Base-by-base conservation (phyloP, 1,139 yeast genomes). In the Candida sp. region DNA sequence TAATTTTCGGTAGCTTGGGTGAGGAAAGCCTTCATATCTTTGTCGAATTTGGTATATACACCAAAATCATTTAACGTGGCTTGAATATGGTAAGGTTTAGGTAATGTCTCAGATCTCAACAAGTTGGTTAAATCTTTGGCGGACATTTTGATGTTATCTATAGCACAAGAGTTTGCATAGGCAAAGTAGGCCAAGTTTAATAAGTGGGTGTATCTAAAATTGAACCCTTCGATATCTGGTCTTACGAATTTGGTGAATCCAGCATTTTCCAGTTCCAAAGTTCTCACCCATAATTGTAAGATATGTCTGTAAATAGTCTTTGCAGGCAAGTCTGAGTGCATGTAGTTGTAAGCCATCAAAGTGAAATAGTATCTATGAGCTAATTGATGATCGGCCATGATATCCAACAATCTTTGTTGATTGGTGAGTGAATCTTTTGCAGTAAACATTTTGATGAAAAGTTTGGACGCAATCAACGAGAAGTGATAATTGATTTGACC, bases 341-440 rank as follows among this genome's bases (percentile, higher is more conserved):
- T 51, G 32, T 52, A 49, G 23, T 56, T 42, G 33, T 53, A 53
- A 44, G 68, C 69, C 12, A 58, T 49, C 38, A 49, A 49, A 12
- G 59, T 52, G 45, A 67, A 71, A 48, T 70, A 71, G 54, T 55
- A 61, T 37, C 56, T 49, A 51, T 70, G 69, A 36, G 69, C 70
- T 21, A 73, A 59, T 12, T 56, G 52, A 50, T 66, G 49, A 34
- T 56, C 51, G 15, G 60, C 51, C 42, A 67, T 56, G 25, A 64
- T 42, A 27, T 66, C 64, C 43, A 73, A 53, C 70, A 46, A 11
- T 61, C 60, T 15, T 55, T 54, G 11, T 21, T 52, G 50, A 15
- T 46, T 40, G 6, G 58, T 58, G 23, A 39, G 36, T 5, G 48
- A 41, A 9, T 51, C 51, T 23, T 51, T 44, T 1, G 49, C 47